Evolutionary conservation across 2,329 filamentous ascomycete genomes (phyloP).

Genomic region (Xylariomycetidae sp.): DNA sequence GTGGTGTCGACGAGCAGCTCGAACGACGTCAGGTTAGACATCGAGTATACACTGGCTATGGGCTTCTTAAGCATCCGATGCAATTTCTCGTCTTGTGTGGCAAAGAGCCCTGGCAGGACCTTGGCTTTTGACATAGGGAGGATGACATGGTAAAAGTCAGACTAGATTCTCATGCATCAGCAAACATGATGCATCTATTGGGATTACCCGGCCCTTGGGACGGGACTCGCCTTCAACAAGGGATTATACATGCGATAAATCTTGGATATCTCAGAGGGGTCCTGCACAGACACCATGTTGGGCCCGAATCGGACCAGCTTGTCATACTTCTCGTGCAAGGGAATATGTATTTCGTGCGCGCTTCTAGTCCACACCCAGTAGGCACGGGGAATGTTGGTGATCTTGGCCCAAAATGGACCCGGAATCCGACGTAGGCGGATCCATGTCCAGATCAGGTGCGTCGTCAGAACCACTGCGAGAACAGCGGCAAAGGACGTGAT

Average conservation of each 20-base stretch:
- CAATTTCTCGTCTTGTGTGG: constrained; percentile 16
- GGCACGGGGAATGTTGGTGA: not conserved
- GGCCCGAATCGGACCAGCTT: constrained; percentile 8
- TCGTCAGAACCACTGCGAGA: no score
- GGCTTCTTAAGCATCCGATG: constrained; percentile 15
- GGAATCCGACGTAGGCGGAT: constrained; percentile 1
- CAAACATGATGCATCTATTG: no score
- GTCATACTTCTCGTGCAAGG: not conserved
- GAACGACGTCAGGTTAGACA: constrained; percentile 18
- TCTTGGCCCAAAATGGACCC: not conserved
- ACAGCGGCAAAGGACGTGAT: no score
- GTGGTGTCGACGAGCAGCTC: constrained; percentile 19
- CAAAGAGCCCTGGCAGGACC: constrained; percentile 16
- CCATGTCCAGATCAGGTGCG: no score
- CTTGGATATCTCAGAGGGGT: constrained; percentile 3
- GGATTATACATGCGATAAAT: constrained; percentile 6
- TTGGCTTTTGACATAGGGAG: constrained; percentile 13
- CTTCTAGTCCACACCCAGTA: constrained; percentile 2
- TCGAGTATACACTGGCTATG: constrained; percentile 17
- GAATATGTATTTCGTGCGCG: not conserved
- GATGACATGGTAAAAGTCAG: constrained; percentile 18
- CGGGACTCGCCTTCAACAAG: not conserved
- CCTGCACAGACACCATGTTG: constrained; percentile 5
- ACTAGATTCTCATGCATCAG: no score
- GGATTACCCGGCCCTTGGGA: no score